Conservation (phyloP, 225 moss, liverwort and hornwort genomes). For the Sphagnum tenellum region DNA sequence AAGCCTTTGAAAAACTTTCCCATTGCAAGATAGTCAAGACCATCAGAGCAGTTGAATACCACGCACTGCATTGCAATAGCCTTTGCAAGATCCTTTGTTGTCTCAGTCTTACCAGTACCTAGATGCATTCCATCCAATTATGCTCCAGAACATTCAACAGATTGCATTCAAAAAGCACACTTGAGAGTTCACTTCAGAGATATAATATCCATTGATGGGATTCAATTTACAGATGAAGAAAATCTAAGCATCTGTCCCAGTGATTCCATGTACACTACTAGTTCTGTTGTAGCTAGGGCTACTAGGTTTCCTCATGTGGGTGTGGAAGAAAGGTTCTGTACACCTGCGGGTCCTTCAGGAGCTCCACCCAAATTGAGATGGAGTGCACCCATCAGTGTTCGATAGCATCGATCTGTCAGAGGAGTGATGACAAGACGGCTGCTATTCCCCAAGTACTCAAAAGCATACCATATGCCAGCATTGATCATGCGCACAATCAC, state of each 20-base stretch:
- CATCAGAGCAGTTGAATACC: slow-evolving; percentile 67
- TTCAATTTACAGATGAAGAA: no score
- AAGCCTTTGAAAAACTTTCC: slow-evolving; percentile 72
- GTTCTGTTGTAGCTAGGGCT: no score
- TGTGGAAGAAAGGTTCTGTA: not conserved
- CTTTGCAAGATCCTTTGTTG: slow-evolving; percentile 63
- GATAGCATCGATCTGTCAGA: slow-evolving; percentile 60
- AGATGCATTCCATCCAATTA: not conserved
- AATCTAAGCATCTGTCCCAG: no score
- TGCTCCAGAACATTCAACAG: not conserved
- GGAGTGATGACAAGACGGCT: slow-evolving; percentile 61
- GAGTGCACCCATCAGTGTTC: slow-evolving; percentile 68
- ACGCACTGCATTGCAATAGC: slow-evolving; percentile 65
- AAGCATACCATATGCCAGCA: slow-evolving; percentile 54
- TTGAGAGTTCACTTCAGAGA: no score
- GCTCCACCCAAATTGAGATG: slow-evolving; percentile 68
- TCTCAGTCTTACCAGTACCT: slow-evolving; percentile 68
- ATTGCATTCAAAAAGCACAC: no score
- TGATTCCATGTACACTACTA: no score
- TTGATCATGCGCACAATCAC: slow-evolving; percentile 72
- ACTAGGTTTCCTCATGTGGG: no score
- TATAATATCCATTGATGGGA: no score
- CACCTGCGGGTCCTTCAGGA: slow-evolving; percentile 69
- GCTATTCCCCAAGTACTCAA: slow-evolving; percentile 61
- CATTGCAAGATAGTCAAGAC: slow-evolving; percentile 59